Evolutionary conservation across 2,329 filamentous ascomycete genomes (phyloP).

Genomic region (Penicillium concentricum): DNA sequence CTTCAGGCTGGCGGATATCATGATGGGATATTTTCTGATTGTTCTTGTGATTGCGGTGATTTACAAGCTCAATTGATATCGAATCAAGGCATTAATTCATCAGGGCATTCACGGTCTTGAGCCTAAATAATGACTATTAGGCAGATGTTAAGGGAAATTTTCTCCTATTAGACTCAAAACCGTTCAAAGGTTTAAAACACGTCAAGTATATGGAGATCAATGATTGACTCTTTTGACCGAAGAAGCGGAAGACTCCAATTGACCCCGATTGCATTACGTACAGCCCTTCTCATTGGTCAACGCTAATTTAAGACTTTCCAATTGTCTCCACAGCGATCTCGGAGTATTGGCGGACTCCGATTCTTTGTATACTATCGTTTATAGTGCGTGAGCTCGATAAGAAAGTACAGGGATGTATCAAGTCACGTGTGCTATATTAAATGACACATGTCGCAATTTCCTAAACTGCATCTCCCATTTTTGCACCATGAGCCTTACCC

Average conservation of each 20-base stretch:
- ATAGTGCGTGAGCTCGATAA: no score
- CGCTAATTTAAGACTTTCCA: background rate
- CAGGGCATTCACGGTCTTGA: background rate
- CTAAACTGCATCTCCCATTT: no score
- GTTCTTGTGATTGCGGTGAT: background rate
- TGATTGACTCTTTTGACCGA: slow-evolving; percentile 8
- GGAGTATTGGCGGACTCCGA: background rate
- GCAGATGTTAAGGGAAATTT: slow-evolving; percentile 4
- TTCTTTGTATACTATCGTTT: no score
- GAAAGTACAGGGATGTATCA: no score
- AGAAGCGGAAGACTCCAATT: slow-evolving; percentile 1
- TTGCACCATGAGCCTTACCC: background rate
- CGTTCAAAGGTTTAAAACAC: background rate
- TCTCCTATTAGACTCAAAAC: background rate
- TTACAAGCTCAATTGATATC: background rate
- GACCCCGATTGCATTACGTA: slow-evolving; percentile 9
- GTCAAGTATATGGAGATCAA: background rate
- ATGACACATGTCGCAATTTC: background rate
- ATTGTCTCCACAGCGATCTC: background rate
- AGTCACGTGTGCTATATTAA: no score
- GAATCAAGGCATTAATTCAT: slow-evolving; percentile 5
- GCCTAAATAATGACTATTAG: slow-evolving; percentile 2
- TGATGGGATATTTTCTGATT: background rate
- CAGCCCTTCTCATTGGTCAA: slow-evolving; percentile 9
- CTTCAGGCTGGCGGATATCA: slow-evolving; percentile 1